A percentile compares a stretch with the other conserved stretches of the same genome.
Evolutionary conservation across 257 asterid species (phyloP).

Genomic region (Nicotiana paniculata): DNA sequence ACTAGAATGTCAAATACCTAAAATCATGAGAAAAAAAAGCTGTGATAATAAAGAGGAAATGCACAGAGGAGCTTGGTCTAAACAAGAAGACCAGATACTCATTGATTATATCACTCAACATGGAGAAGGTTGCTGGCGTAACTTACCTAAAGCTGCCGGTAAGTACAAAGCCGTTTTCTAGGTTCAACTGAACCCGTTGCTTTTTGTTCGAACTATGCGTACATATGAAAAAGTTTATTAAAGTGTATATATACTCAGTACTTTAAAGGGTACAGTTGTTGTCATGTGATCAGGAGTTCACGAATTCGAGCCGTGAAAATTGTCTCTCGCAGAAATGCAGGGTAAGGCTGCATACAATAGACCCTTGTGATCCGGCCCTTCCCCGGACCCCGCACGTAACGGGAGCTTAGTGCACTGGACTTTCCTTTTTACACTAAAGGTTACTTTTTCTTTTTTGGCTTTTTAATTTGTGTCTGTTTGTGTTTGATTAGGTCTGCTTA

Average conservation of each 20-base stretch:
- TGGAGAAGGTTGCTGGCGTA: slow-evolving; percentile 18
- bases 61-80: slow-evolving; percentile 21
- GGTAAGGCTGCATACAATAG: no score
- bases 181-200: background rate
- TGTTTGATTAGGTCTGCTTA: background rate
- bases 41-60: slow-evolving; percentile 7
- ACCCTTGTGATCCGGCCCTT: no score
- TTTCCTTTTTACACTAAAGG: no score
- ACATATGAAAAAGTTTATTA: background rate
- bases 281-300: no score
- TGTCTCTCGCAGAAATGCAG: no score
- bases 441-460: no score
- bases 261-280: no score
- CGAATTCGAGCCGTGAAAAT: no score
- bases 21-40: slow-evolving; percentile 16
- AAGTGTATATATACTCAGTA: background rate
- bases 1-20: background rate
- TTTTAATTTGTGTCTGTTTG: no score
- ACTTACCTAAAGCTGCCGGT: slow-evolving; percentile 24
- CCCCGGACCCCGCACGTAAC: no score
- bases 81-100: slow-evolving; percentile 22
- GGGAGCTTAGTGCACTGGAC: no score
- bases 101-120: slow-evolving; percentile 18
- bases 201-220: background rate
- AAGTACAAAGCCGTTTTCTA: background rate